phyloP scores from a whole-genome alignment of 805 yeast species.

The Teunomyces panamensis region DNA sequence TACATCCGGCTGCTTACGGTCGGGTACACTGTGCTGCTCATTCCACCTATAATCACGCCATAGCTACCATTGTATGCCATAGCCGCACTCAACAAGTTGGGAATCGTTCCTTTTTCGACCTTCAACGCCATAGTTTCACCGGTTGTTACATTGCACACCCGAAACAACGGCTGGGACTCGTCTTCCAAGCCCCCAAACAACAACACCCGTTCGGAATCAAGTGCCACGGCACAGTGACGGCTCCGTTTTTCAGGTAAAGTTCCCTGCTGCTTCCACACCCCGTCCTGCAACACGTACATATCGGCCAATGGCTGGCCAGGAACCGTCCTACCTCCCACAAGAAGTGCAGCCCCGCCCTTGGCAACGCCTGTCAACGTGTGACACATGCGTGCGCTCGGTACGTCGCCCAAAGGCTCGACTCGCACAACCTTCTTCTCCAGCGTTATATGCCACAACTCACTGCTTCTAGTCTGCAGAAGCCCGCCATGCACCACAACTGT shows the following conservation, averaged over 20 bases:
- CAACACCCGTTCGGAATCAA: constrained; percentile 27
- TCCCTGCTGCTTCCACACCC: constrained; percentile 39
- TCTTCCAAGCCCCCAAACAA: constrained; percentile 49
- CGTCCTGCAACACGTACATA: constrained; percentile 19
- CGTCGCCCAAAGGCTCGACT: background rate
- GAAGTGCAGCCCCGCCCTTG: constrained; percentile 20
- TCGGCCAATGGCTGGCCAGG: constrained; percentile 48
- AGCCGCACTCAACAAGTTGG: constrained; percentile 33
- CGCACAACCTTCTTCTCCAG: background rate
- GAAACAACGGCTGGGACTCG: constrained; percentile 10
- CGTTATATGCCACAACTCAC: background rate
- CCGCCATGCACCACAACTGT: constrained; percentile 40
- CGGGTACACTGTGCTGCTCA: constrained; percentile 23
- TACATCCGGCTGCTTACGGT: constrained; percentile 32
- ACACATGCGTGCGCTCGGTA: constrained; percentile 50
- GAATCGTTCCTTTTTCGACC: constrained; percentile 17
- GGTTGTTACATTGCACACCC: constrained; percentile 17
- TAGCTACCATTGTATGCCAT: constrained; percentile 25
- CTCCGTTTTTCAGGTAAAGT: constrained; percentile 46
- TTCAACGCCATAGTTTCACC: constrained; percentile 13
- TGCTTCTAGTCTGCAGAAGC: constrained; percentile 28
- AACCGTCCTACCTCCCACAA: constrained; percentile 67
- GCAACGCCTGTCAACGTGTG: constrained; percentile 47
- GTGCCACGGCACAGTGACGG: constrained; percentile 45
- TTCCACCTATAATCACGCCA: constrained; percentile 54